Conservation (phyloP, 73 alveolate species). For the Paramecium caudatum region DNA sequence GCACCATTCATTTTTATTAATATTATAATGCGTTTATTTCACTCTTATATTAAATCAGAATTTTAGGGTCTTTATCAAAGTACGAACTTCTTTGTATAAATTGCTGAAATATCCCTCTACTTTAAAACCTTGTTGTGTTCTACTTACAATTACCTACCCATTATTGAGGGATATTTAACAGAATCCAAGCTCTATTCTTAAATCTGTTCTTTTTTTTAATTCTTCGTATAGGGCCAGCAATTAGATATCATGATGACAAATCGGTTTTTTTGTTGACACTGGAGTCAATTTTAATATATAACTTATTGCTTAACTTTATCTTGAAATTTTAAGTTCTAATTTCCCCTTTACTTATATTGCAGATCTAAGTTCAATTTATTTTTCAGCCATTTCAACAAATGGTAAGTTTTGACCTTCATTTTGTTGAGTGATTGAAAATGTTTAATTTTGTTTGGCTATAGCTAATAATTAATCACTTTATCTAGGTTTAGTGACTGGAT, state of each 20-base stretch:
- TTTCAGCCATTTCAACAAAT: slow-evolving; percentile 47
- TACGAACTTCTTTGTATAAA: background rate
- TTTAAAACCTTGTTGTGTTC: slow-evolving; percentile 38
- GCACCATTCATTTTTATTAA: slow-evolving; percentile 23
- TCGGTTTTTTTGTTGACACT: background rate
- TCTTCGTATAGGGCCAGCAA: slow-evolving; percentile 46
- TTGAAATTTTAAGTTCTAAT: background rate
- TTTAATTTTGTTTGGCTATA: slow-evolving; percentile 7
- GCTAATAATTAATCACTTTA: background rate
- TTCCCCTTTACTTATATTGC: slow-evolving; percentile 55
- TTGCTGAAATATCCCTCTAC: slow-evolving; percentile 38
- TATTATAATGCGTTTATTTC: slow-evolving; percentile 41
- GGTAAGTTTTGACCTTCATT: slow-evolving; percentile 31
- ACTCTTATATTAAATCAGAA: slow-evolving; percentile 26
- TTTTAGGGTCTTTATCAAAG: slow-evolving; percentile 34
- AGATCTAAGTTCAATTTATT: slow-evolving; percentile 13
- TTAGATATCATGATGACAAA: background rate
- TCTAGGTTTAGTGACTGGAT: slow-evolving; percentile 26
- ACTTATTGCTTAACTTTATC: background rate
- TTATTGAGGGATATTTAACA: slow-evolving; percentile 10
- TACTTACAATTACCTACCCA: slow-evolving; percentile 47
- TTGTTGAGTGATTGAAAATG: background rate
- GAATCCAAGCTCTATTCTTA: slow-evolving; percentile 48
- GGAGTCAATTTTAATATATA: background rate
- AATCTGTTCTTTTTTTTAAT: slow-evolving; percentile 23